These are phyloP conservation scores for Thelonectria blattea DNA, from an alignment of 2,329 filamentous ascomycete species.

Conservation along the genomic window DNA sequence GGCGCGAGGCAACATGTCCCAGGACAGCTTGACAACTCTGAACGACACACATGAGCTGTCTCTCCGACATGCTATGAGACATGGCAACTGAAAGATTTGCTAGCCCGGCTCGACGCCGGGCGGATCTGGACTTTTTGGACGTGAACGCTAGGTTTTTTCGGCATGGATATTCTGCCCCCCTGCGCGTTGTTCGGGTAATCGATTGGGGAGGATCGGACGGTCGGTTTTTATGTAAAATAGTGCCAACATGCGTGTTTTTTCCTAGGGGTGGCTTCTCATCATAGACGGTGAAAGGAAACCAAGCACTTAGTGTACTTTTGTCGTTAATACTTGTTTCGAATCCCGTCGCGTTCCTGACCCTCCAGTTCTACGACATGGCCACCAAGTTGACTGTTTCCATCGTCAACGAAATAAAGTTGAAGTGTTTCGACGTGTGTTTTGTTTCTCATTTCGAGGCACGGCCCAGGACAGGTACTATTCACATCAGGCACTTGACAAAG, in stretches of 20 bases:
- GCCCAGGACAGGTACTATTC: no score
- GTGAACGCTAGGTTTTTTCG: slow-evolving; percentile 31
- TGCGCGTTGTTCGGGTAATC: slow-evolving; percentile 35
- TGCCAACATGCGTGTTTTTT: slow-evolving; percentile 52
- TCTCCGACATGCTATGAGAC: slow-evolving; percentile 33
- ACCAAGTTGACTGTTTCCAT: no score
- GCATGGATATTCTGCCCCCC: slow-evolving; percentile 25
- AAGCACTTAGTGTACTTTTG: slow-evolving; percentile 52
- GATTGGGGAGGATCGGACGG: slow-evolving; percentile 33
- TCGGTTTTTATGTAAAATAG: slow-evolving; percentile 56
- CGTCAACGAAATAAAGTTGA: no score
- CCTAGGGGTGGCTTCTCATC: slow-evolving; percentile 49
- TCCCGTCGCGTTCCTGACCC: neutral
- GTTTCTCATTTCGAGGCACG: no score
- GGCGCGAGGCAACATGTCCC: slow-evolving; percentile 20
- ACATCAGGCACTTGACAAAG: no score
- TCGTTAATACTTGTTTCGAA: slow-evolving; percentile 38
- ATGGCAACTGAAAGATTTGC: slow-evolving; percentile 33
- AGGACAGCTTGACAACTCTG: slow-evolving; percentile 46
- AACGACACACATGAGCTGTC: slow-evolving; percentile 37
- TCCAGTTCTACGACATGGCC: no score
- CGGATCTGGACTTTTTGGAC: slow-evolving; percentile 29
- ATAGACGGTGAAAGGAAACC: slow-evolving; percentile 53
- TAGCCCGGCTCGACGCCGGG: slow-evolving; percentile 23
- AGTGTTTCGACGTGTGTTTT: no score